Base-by-base conservation (phyloP, 208 protist species). In the Trypanosoma mega region DNA sequence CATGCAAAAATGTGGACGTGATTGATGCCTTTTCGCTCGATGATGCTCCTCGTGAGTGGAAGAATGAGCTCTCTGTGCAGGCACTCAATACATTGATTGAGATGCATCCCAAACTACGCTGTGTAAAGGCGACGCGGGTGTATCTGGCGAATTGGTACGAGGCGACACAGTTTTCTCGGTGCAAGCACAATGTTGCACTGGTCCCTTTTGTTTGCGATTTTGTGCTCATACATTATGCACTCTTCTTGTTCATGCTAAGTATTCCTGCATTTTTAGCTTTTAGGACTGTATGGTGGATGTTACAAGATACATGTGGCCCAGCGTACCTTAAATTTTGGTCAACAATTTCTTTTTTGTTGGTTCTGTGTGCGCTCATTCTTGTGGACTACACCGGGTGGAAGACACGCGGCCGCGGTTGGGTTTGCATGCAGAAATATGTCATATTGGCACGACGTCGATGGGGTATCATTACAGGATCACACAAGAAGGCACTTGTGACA, bases 171-270 rank as follows among this genome's bases (percentile, higher is more conserved):
- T 90, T 79, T 57, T 92, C 84, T 1, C 81, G 90, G 0, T 96
- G 90, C 67, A 92, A 88, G 37, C 90, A 96, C 72, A 92, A 92
- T 67, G 69, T 96, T 16, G 90, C 90, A 23, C 76, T 96, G 24
- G 63, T 96, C 2, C 73, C 76, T 29, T 91, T 84, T 57, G 74
- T 75, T 5, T 95, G 88, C 63, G 85, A 91, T 56, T 92, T 76
- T 63, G 71, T 82, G 31, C 27, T 92, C 11, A 27, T 95, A 5
- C 78, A 82, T 37, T 85, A 86, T 53, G 59, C 36, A 16, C 18
- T 87, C 12, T 91, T 95, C 69, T 62, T 95, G 23, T 20, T 80
- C 7, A 33, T 89, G 7, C 55, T 87, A 14, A 74, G 45, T 56
- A 16, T 91, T 7, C 78, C 79, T 0, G 72, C 66, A 18, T 92